Evolutionary conservation across 371 early-diverging fungal species (phyloP), one percentile per base, ranked within the genome.

Genomic region (Thermomucor indicae-seudaticae): DNA sequence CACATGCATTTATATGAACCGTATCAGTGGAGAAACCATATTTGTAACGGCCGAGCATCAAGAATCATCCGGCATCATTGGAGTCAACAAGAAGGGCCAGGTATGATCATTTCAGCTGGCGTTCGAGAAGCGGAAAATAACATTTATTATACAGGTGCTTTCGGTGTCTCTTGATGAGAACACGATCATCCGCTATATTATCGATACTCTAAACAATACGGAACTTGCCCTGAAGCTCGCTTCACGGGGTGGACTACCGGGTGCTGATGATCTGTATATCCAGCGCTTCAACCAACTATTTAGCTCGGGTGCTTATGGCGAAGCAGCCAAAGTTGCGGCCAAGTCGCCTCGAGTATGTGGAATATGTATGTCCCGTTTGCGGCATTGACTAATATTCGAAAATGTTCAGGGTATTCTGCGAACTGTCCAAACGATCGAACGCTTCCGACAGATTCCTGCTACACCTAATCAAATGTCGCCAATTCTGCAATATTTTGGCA

Each of bases 401-500:
- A 10, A 23, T n/a, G 16, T 37, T 17, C 74, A 88, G 71, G 96
- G 95, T 20, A 91, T 97, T 53, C 83, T 98, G 58, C 90, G 98
- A 62, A 97, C 97, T 1, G 88, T 90, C 7, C 80, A 89, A 49
- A 96, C 97, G 8, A 93, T 98, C 60, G 94, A 97, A 57, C 84
- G 88, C n/a, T 95, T 98, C 71, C 94, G 95, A 75, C 79, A 89
- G 38, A 72, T 92, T 35, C 86, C 89, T 25, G 87, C 84, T 29
- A 64, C 75, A 7, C 84, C 86, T 5, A 93, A 92, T 16, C 89
- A 92, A 64, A 70, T 93, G 16, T 85, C 94, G 22, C 97, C 98
- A 14, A 91, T 98, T 55, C 80, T 97, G 47, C 95, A 96, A 66
- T 98, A 98, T 79, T 98, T 98, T 80, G 95, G 93, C 28, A 92